Conservation (phyloP, 768 basidiomycete species). For the Suillus sp. region DNA sequence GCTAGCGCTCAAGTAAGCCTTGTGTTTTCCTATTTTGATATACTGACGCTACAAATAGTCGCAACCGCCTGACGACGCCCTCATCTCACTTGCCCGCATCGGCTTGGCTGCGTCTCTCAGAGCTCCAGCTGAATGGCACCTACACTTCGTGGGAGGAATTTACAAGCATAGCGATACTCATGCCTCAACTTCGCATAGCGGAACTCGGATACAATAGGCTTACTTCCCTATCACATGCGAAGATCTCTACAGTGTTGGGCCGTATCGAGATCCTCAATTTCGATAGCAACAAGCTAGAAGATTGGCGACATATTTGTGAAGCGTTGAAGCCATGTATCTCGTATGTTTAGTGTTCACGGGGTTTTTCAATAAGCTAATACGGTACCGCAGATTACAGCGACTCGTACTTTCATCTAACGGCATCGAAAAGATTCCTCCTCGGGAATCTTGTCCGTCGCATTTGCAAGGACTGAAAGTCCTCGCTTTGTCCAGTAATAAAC, state of each 20-base stretch:
- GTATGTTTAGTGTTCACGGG: constrained; percentile 36
- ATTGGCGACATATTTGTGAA: constrained; percentile 55
- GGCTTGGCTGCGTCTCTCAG: constrained; percentile 55
- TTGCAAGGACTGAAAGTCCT: constrained; percentile 53
- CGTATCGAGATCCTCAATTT: constrained; percentile 62
- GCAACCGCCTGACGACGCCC: constrained; percentile 60
- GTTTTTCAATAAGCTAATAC: neutral
- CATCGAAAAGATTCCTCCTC: constrained; percentile 50
- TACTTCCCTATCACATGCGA: constrained; percentile 28
- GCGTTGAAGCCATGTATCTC: constrained; percentile 45
- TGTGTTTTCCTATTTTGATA: constrained; percentile 11
- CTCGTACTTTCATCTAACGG: constrained; percentile 68
- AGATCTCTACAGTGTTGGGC: constrained; percentile 19
- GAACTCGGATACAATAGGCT: constrained; percentile 77
- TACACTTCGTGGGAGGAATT: constrained; percentile 74
- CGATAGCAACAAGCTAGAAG: constrained; percentile 61
- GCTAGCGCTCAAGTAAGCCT: constrained; percentile 77
- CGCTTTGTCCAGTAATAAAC: constrained; percentile 60
- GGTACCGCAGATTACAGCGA: constrained; percentile 52
- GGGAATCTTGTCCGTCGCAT: constrained; percentile 19
- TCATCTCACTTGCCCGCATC: constrained; percentile 33
- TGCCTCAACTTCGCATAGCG: constrained; percentile 56
- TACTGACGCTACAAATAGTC: constrained; percentile 45
- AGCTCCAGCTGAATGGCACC: constrained; percentile 76
- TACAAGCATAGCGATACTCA: constrained; percentile 45